phyloP scores from a whole-genome alignment of 2,329 filamentous ascomycete species.

The Chaetomium sp. region DNA sequence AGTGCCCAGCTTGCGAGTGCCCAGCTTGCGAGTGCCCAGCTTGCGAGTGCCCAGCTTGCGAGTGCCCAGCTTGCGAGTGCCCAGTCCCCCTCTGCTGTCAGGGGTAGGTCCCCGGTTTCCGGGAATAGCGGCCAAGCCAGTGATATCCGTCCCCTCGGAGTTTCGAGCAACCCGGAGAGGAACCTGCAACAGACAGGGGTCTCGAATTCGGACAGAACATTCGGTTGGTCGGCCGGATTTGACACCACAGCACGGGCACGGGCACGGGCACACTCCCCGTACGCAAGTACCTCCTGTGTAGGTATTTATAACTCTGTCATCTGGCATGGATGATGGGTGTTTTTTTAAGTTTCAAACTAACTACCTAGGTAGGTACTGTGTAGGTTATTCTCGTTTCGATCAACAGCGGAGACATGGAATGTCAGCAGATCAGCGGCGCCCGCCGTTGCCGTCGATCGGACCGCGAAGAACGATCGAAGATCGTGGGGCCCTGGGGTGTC shows the following conservation, averaged over 20 bases:
- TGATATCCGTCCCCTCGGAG: not conserved
- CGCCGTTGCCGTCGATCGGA: constrained; percentile 3
- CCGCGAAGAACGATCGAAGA: not conserved
- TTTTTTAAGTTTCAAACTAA: not conserved
- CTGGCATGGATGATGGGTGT: not conserved
- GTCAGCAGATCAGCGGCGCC: constrained; percentile 3
- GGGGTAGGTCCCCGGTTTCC: not conserved
- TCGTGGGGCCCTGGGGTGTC: not conserved
- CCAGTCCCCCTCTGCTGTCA: not conserved
- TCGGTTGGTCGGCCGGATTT: not conserved
- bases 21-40: no score
- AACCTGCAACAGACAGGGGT: not conserved
- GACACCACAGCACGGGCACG: not conserved
- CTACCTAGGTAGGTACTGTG: no score
- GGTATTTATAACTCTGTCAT: not conserved
- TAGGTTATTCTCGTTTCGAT: not conserved
- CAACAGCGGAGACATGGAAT: constrained; percentile 1
- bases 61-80: no score
- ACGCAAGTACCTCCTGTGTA: no score
- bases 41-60: no score
- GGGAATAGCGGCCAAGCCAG: not conserved
- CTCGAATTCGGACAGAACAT: not conserved
- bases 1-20: no score
- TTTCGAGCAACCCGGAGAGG: not conserved
- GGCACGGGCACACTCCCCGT: no score